phyloP scores from a whole-genome alignment of 768 basidiomycete species.

The Lyophyllum shimeji region DNA sequence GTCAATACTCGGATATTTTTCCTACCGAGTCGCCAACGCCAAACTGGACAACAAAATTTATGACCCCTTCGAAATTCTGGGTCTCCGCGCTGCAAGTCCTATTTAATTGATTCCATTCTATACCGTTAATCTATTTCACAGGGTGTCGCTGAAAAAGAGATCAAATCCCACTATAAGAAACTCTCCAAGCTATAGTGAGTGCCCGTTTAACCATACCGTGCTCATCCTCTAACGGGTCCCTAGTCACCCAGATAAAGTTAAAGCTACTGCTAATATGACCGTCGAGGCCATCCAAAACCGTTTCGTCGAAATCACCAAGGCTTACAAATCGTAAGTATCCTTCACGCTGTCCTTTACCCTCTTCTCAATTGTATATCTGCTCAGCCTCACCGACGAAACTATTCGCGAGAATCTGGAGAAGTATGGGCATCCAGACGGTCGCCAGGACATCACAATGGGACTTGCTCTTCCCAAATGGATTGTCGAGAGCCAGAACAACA shows the following conservation, averaged over 20 bases:
- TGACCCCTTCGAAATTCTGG: conserved; percentile 93
- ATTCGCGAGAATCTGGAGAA: conserved; percentile 87
- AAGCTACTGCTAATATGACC: conserved; percentile 77
- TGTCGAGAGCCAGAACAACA: conserved; percentile 86
- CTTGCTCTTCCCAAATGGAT: conserved; percentile 96
- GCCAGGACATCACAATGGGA: conserved; percentile 92
- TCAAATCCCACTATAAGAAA: conserved; percentile 94
- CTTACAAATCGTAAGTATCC: conserved; percentile 83
- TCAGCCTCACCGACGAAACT: conserved; percentile 85
- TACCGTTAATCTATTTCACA: conserved; percentile 25
- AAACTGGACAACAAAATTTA: conserved; percentile 72
- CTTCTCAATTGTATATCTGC: neutral
- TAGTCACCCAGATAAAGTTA: conserved; percentile 98
- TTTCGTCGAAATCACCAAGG: conserved; percentile 94
- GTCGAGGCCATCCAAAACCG: conserved; percentile 80
- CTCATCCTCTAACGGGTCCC: neutral
- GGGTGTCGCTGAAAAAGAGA: conserved; percentile 80
- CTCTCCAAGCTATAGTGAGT: conserved; percentile 83
- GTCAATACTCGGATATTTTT: conserved; percentile 65
- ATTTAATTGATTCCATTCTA: neutral
- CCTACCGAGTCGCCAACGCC: conserved; percentile 60
- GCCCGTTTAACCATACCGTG: neutral
- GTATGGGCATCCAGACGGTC: conserved; percentile 95
- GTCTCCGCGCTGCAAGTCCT: conserved; percentile 60
- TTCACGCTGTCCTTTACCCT: neutral